Percentiles rank a stretch among this genome's conserved stretches.
These are phyloP conservation scores for Microsporum ferrugineum DNA, from an alignment of 2,329 filamentous ascomycete genomes.

Conservation along the genomic window DNA sequence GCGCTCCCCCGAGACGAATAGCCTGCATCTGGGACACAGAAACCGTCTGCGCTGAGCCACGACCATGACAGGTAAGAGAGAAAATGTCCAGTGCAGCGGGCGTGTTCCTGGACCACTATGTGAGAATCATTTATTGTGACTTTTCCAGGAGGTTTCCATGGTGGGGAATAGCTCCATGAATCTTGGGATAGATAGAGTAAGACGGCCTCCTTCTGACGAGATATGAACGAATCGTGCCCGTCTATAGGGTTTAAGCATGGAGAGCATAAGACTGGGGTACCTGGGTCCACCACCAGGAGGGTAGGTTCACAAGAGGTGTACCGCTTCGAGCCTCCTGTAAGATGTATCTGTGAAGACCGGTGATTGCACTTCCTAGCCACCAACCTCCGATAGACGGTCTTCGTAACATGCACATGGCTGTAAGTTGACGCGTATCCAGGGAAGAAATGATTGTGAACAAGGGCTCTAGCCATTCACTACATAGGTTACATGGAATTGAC, in stretches of 20 bases:
- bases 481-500: not conserved
- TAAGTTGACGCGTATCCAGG: not conserved
- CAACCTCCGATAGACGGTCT: not conserved
- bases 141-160: not conserved
- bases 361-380: not conserved
- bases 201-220: not conserved
- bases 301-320: not conserved
- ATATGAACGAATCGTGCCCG: not conserved
- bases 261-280: not conserved
- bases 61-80: not conserved
- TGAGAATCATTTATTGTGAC: not conserved
- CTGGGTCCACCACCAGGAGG: not conserved
- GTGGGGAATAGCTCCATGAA: not conserved
- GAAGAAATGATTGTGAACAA: not conserved
- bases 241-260: not conserved
- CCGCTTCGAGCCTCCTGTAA: not conserved
- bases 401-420: not conserved
- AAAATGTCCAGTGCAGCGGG: not conserved
- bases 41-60: not conserved
- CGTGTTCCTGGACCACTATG: not conserved
- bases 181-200: not conserved
- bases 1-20: not conserved
- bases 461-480: not conserved
- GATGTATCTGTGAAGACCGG: not conserved
- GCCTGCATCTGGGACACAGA: not conserved